phyloP scores from a whole-genome alignment of 257 asterid genomes.

The Solanum habrochaites region DNA sequence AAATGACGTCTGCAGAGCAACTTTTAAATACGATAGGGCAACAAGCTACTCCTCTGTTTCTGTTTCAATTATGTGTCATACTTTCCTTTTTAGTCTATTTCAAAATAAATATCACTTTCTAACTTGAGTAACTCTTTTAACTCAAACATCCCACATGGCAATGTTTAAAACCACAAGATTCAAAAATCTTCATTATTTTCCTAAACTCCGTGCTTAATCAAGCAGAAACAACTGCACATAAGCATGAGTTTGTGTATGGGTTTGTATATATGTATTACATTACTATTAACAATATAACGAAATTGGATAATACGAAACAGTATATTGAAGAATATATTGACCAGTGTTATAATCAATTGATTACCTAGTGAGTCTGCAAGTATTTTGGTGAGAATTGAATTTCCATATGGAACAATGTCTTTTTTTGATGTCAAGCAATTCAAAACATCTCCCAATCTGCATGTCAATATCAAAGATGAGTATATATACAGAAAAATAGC shows the following conservation, averaged over 20 bases:
- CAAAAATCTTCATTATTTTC: not conserved
- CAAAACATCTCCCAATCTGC: constrained; percentile 98
- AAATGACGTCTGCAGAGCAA: not conserved
- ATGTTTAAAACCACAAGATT: not conserved
- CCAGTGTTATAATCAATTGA: not conserved
- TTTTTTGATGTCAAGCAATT: constrained; percentile 74
- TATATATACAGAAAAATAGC: constrained; percentile 6
- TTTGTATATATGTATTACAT: not conserved
- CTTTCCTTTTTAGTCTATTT: not conserved
- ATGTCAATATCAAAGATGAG: constrained; percentile 16
- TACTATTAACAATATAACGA: not conserved
- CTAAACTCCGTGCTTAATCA: not conserved
- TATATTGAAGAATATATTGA: not conserved
- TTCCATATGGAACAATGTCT: constrained; percentile 66
- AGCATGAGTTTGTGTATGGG: not conserved
- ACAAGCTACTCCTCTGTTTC: not conserved
- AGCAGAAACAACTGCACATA: not conserved
- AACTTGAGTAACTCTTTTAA: not conserved
- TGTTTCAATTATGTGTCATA: not conserved
- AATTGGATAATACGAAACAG: not conserved
- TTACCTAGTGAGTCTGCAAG: constrained; percentile 91
- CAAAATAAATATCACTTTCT: not conserved
- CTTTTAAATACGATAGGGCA: not conserved
- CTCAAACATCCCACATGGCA: not conserved
- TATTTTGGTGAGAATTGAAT: constrained; percentile 72